phyloP scores from a whole-genome alignment of 768 basidiomycete genomes.

The Leccinum sublutescens region DNA sequence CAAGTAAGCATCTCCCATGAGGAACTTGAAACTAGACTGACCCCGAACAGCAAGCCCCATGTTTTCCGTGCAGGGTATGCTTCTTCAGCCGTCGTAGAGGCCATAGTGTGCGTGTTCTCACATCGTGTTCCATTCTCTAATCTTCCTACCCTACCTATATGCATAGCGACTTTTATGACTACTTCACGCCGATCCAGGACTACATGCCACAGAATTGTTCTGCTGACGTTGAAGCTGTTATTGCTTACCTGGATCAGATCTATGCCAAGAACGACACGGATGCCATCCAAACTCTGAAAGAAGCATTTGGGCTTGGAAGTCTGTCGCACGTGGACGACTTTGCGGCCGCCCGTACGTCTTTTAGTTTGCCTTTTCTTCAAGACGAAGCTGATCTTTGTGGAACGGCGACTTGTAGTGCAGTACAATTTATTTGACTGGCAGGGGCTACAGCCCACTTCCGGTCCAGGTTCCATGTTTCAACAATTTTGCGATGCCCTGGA shows the following conservation, averaged over 20 bases:
- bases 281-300: background rate
- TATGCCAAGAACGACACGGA: constrained; percentile 29
- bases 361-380: background rate
- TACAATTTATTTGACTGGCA: background rate
- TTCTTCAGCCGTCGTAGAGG: constrained; percentile 48
- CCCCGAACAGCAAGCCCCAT: constrained; percentile 34
- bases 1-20: constrained; percentile 42
- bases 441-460: background rate
- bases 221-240: background rate
- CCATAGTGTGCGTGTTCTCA: constrained; percentile 36
- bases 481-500: background rate
- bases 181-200: background rate
- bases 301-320: background rate
- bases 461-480: background rate
- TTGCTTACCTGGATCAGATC: background rate
- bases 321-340: background rate
- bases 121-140: background rate
- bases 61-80: constrained; percentile 44
- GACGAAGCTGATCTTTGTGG: constrained; percentile 8
- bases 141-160: background rate
- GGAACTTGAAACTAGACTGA: background rate
- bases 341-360: background rate
- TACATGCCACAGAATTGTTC: background rate
- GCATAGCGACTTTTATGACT: background rate
- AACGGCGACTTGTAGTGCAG: background rate